phyloP scores from a whole-genome alignment of 768 basidiomycete genomes.

The Phanerochaete sordida region DNA sequence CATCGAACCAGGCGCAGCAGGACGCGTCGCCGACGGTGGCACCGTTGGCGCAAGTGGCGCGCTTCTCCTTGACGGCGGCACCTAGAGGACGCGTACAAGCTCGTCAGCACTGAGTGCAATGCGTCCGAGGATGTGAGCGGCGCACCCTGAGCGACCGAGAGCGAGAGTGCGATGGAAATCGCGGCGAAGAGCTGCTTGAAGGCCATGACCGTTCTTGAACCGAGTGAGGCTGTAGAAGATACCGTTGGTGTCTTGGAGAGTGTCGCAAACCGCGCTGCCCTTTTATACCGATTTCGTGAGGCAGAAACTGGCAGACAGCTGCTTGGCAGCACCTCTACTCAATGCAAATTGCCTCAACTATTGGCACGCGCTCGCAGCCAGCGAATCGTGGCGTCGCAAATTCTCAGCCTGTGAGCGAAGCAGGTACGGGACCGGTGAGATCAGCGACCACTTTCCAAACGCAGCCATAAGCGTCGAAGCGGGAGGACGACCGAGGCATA shows the following conservation, averaged over 20 bases:
- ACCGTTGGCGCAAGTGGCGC: constrained; percentile 30
- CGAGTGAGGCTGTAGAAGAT: background rate
- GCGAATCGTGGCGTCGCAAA: no score
- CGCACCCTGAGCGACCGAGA: background rate
- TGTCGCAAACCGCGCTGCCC: no score
- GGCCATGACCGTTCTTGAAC: background rate
- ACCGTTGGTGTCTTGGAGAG: background rate
- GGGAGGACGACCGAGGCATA: no score
- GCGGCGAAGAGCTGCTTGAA: constrained; percentile 8
- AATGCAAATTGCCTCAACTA: no score
- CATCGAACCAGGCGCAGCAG: constrained; percentile 30
- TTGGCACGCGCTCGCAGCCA: no score
- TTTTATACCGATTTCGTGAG: no score
- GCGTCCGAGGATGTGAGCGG: background rate
- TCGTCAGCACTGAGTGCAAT: background rate
- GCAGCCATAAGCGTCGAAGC: no score
- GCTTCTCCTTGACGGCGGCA: constrained; percentile 14
- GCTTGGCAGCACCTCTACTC: no score
- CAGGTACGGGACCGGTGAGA: no score
- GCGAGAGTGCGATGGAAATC: background rate
- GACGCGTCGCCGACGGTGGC: constrained; percentile 26
- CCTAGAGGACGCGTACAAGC: constrained; percentile 2
- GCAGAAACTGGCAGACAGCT: no score
- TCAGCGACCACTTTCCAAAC: no score
- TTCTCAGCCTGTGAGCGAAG: no score